Percentiles rank a stretch among this genome's conserved stretches.
phyloP scores from a whole-genome alignment of 768 basidiomycete species.

The Gyrodon lividus region DNA sequence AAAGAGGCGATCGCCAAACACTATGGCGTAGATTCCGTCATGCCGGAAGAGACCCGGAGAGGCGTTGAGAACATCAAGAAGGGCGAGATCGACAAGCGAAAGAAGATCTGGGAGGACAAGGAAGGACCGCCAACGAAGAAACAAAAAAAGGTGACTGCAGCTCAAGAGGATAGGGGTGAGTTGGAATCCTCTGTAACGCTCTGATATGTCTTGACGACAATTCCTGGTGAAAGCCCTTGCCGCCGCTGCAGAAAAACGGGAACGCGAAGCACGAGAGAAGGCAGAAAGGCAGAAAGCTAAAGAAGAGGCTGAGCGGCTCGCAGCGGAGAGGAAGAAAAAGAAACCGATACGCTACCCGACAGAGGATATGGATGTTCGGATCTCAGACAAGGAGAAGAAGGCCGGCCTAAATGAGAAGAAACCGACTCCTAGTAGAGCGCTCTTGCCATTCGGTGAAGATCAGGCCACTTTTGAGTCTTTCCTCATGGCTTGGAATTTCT shows the following conservation, averaged over 20 bases:
- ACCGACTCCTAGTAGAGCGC: constrained; percentile 59
- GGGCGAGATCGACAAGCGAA: constrained; percentile 89
- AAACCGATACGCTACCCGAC: constrained; percentile 90
- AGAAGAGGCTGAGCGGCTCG: constrained; percentile 69
- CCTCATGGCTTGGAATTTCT: constrained; percentile 90
- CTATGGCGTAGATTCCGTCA: constrained; percentile 81
- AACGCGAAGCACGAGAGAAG: constrained; percentile 69
- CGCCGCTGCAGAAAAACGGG: constrained; percentile 56
- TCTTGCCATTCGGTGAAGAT: constrained; percentile 67
- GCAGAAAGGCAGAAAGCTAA: constrained; percentile 63
- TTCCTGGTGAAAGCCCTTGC: constrained; percentile 30
- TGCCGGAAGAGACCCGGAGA: constrained; percentile 82
- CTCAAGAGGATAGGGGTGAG: constrained; percentile 74
- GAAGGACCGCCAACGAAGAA: constrained; percentile 81
- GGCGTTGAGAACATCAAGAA: constrained; percentile 80
- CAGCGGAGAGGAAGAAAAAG: constrained; percentile 83
- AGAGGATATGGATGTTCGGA: constrained; percentile 82
- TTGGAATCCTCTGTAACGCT: background rate
- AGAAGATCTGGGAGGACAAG: constrained; percentile 88
- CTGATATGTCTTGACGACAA: constrained; percentile 8
- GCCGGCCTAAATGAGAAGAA: constrained; percentile 67
- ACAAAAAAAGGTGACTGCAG: constrained; percentile 73
- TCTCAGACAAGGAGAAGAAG: constrained; percentile 81
- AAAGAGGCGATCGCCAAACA: constrained; percentile 80
- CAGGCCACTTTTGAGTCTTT: constrained; percentile 76